These are phyloP conservation scores for Debaryomyces udenii DNA, from an alignment of 1,139 yeast species.

Conservation along the genomic window DNA sequence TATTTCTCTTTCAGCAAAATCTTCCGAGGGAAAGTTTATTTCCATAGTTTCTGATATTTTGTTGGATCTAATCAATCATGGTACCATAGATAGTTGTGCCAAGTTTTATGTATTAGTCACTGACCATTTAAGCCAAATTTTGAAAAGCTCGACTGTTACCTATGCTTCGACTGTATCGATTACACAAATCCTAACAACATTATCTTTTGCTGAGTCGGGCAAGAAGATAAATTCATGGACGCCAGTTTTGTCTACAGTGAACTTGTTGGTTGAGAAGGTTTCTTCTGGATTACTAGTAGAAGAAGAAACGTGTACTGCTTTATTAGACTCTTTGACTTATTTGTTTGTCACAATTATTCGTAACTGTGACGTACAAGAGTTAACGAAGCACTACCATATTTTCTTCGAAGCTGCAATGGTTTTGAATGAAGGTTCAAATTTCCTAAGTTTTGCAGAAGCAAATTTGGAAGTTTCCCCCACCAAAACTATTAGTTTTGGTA, in stretches of 20 bases:
- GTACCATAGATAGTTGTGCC: constrained; percentile 55
- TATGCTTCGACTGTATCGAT: constrained; percentile 21
- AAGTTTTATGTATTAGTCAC: constrained; percentile 45
- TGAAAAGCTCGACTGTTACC: constrained; percentile 15
- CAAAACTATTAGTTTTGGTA: constrained; percentile 50
- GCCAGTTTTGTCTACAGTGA: constrained; percentile 21
- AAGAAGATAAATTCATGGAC: constrained; percentile 56
- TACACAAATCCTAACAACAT: constrained; percentile 39
- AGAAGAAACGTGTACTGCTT: constrained; percentile 9
- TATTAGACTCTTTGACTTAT: constrained; percentile 40
- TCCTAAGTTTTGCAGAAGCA: constrained; percentile 54
- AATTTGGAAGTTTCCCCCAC: constrained; percentile 45
- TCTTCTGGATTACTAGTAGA: constrained; percentile 9
- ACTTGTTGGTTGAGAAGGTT: constrained; percentile 17
- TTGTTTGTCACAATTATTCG: constrained; percentile 55
- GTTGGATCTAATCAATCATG: constrained; percentile 64
- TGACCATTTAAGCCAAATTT: constrained; percentile 21
- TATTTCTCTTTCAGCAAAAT: constrained; percentile 30
- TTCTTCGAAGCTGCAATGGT: constrained; percentile 39
- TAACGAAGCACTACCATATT: constrained; percentile 51
- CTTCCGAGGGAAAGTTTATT: constrained; percentile 27
- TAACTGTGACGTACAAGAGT: constrained; percentile 56
- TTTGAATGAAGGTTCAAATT: constrained; percentile 36
- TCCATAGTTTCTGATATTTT: constrained; percentile 62
- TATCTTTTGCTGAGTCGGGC: constrained; percentile 72